Conservation (phyloP, 225 moss, liverwort and hornwort genomes). For the Neckera pumila region DNA sequence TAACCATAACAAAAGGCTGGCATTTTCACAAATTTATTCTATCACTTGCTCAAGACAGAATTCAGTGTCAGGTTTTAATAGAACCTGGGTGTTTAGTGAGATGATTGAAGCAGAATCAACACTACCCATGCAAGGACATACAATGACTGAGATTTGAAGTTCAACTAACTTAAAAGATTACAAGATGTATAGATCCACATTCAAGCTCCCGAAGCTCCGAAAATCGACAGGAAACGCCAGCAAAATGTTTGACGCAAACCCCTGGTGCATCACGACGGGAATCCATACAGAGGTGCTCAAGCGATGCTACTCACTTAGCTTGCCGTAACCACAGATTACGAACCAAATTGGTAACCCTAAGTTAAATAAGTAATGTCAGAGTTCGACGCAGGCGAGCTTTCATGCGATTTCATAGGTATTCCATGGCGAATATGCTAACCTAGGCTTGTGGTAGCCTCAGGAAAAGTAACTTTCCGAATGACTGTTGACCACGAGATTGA, state of each 20-base stretch:
- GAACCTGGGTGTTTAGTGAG: not conserved
- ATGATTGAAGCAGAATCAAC: not conserved
- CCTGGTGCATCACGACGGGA: not conserved
- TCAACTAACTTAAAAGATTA: not conserved
- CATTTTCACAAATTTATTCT: not conserved
- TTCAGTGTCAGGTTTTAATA: not conserved
- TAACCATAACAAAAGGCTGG: not conserved
- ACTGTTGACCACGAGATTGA: slow-evolving; percentile 16
- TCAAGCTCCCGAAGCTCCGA: not conserved
- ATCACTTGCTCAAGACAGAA: not conserved
- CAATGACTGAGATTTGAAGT: not conserved
- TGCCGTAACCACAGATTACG: not conserved
- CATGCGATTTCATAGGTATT: not conserved
- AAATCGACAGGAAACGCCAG: not conserved
- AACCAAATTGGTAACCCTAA: not conserved
- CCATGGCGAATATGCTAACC: not conserved
- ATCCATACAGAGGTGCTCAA: not conserved
- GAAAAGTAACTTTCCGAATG: not conserved
- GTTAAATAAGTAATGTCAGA: not conserved
- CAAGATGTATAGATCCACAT: not conserved
- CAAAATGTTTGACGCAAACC: not conserved
- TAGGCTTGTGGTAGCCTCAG: not conserved
- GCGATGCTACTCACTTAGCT: not conserved
- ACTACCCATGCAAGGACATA: not conserved
- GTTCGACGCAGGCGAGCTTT: not conserved